Evolutionary conservation across 1,284 basidiomycete genomes (phyloP).

Genomic region (Malassezia yamatoensis): DNA sequence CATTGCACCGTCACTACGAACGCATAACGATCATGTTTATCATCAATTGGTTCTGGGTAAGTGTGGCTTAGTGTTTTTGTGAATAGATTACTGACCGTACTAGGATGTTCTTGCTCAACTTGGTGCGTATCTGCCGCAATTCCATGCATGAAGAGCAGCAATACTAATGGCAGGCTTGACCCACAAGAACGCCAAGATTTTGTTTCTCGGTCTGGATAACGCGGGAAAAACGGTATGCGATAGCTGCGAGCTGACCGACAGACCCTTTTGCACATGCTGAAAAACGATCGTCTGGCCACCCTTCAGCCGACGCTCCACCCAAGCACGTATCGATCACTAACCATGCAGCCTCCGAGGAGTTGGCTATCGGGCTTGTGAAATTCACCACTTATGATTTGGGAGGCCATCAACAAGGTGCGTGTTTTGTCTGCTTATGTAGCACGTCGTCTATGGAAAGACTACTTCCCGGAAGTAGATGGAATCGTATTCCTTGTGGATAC

Average conservation of each 20-base stretch:
- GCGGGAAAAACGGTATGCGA: conserved; percentile 88
- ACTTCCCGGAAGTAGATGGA: conserved; percentile 98
- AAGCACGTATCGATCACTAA: conserved; percentile 56
- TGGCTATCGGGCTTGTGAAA: conserved; percentile 96
- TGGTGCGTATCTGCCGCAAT: conserved; percentile 22
- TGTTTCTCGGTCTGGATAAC: conserved; percentile 94
- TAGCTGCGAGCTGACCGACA: conserved; percentile 47
- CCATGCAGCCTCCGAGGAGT: conserved; percentile 80
- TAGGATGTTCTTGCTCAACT: conserved; percentile 47
- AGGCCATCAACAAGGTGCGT: conserved; percentile 85
- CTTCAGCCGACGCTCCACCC: conserved; percentile 97
- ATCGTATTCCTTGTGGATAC: conserved; percentile 98
- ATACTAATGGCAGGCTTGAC: conserved; percentile 60
- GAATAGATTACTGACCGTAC: conserved; percentile 3
- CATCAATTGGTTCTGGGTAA: conserved; percentile 48
- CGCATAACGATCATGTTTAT: conserved; percentile 33
- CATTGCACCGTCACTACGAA: too few species aligned
- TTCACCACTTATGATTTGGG: conserved; percentile 98
- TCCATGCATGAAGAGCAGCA: not conserved
- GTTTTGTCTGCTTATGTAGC: conserved; percentile 52
- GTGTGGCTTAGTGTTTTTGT: conserved; percentile 2
- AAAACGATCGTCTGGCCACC: conserved; percentile 95
- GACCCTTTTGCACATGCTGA: conserved; percentile 98
- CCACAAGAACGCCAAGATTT: conserved; percentile 99
- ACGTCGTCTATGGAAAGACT: conserved; percentile 96